Percentiles rank a stretch among this genome's conserved stretches.
Conservation (phyloP, 2,329 filamentous ascomycete genomes). For the Aspergillus pseudonomiae region DNA sequence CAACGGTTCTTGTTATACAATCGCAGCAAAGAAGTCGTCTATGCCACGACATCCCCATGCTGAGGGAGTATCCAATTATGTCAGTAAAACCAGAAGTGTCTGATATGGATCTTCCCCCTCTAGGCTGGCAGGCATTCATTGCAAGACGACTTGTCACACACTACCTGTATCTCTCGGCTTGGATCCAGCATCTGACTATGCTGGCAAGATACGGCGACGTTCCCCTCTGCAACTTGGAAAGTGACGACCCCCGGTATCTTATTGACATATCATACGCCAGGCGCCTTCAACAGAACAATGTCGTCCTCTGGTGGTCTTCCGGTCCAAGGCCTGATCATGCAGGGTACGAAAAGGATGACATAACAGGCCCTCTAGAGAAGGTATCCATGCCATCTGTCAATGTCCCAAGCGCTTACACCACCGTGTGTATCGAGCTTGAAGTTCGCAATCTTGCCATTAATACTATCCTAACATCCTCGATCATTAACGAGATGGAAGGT, state of each 20-base stretch:
- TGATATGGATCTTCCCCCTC: conserved; percentile 83
- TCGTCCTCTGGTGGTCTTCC: conserved; percentile 96
- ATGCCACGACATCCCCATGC: conserved; percentile 78
- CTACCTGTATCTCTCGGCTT: conserved; percentile 89
- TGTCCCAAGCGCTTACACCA: conserved; percentile 89
- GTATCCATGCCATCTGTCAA: conserved; percentile 94
- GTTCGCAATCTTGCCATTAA: conserved; percentile 96
- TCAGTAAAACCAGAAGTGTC: conserved; percentile 78
- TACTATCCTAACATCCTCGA: conserved; percentile 91
- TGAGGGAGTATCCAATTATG: conserved; percentile 83
- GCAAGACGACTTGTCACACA: conserved; percentile 84
- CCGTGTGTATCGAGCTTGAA: conserved; percentile 93
- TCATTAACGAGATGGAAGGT: conserved; percentile 95
- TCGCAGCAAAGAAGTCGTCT: conserved; percentile 82
- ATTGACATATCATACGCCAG: conserved; percentile 96
- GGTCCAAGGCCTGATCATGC: conserved; percentile 89
- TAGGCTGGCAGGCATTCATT: conserved; percentile 91
- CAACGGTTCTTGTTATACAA: conserved; percentile 84
- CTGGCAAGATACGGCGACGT: conserved; percentile 91
- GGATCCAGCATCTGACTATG: conserved; percentile 85
- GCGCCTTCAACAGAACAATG: conserved; percentile 83
- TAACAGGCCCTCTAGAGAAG: conserved; percentile 77
- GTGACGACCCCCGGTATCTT: conserved; percentile 88
- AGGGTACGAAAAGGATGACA: conserved; percentile 91
- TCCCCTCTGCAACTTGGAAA: conserved; percentile 91